These are phyloP conservation scores for Colletotrichum tropicale DNA, from an alignment of 2,329 filamentous ascomycete genomes.

Conservation along the genomic window DNA sequence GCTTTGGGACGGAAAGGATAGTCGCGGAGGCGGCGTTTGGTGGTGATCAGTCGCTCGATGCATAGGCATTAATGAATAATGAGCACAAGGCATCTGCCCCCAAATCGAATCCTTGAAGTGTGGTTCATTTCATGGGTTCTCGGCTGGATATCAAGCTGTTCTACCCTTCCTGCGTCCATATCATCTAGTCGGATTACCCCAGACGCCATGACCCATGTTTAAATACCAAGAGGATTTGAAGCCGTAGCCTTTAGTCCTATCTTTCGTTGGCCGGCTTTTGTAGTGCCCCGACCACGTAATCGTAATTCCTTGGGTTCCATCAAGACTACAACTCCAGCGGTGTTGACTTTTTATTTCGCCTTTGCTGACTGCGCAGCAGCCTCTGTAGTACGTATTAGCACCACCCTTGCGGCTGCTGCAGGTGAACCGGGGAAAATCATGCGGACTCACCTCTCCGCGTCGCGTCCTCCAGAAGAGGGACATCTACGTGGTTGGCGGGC, in stretches of 20 bases:
- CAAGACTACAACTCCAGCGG: neutral
- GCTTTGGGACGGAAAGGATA: constrained; percentile 44
- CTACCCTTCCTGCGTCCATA: neutral
- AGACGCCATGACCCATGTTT: neutral
- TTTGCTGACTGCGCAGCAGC: constrained; percentile 63
- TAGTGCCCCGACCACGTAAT: constrained; percentile 4
- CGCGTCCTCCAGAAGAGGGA: constrained; percentile 87
- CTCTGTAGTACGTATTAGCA: constrained; percentile 42
- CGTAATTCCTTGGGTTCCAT: neutral
- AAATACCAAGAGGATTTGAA: neutral
- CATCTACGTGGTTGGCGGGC: constrained; percentile 81
- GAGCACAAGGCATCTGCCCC: neutral
- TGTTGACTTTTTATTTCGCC: constrained; percentile 44
- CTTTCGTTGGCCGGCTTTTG: neutral
- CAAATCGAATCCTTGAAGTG: neutral
- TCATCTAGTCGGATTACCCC: neutral
- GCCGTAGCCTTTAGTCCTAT: neutral
- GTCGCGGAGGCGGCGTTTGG: constrained; percentile 42
- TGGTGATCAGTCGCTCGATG: constrained; percentile 32
- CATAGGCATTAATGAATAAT: neutral
- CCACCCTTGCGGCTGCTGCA: neutral
- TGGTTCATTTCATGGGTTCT: neutral
- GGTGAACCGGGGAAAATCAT: neutral
- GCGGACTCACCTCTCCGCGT: constrained; percentile 74
- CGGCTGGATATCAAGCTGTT: neutral